phyloP scores from a whole-genome alignment of 2,329 filamentous ascomycete genomes.

The Aspergillus sp. region DNA sequence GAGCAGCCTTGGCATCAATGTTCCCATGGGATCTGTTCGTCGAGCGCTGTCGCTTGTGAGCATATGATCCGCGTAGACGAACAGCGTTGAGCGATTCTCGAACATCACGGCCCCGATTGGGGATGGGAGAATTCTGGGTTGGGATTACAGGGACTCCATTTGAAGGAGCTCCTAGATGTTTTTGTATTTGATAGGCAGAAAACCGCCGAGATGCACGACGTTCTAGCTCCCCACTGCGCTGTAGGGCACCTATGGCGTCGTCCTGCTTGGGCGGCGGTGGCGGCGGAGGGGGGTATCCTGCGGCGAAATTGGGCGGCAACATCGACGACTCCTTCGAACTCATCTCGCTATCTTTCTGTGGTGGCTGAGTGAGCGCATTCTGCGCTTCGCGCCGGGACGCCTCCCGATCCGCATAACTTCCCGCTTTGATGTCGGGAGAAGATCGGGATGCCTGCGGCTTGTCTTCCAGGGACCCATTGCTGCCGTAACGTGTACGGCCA shows the following conservation, averaged over 20 bases:
- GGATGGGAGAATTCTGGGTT: constrained; percentile 50
- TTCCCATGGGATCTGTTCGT: constrained; percentile 55
- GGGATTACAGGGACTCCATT: constrained; percentile 86
- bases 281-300: constrained; percentile 64
- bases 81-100: constrained; percentile 80
- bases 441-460: constrained; percentile 27
- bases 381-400: constrained; percentile 40
- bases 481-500: constrained; percentile 36
- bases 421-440: constrained; percentile 30
- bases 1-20: constrained; percentile 58
- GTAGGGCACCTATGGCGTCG: constrained; percentile 85
- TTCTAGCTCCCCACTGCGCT: constrained; percentile 89
- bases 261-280: constrained; percentile 80
- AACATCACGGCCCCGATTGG: constrained; percentile 73
- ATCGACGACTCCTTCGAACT: constrained; percentile 27
- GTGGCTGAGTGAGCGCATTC: constrained; percentile 54
- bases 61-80: constrained; percentile 57
- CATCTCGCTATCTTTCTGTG: constrained; percentile 65
- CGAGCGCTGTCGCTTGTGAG: constrained; percentile 54
- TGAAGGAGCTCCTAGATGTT: constrained; percentile 78
- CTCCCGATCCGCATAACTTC: constrained; percentile 40
- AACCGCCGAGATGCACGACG: constrained; percentile 89
- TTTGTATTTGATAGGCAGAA: constrained; percentile 94
- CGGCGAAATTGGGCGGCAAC: constrained; percentile 26
- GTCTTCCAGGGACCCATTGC: constrained; percentile 40